Evolutionary conservation across 768 basidiomycete species (phyloP), one percentile per base, ranked within the genome.

Genomic region (Amanita exitialis): DNA sequence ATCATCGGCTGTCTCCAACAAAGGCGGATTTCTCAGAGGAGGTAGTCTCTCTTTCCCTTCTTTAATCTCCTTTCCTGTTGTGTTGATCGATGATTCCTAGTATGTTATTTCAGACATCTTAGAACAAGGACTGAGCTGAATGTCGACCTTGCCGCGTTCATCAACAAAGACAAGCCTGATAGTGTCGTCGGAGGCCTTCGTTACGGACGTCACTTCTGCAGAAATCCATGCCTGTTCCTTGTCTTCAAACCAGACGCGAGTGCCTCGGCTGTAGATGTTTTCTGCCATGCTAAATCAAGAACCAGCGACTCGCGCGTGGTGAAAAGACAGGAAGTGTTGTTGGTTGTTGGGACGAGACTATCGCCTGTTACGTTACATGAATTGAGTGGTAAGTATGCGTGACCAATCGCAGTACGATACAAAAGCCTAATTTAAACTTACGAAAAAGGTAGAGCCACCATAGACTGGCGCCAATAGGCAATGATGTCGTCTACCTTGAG

Each of bases 1-100:
- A 75, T 99, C 96, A 69, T 99, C 96, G 27, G 93, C 91, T 15
- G 90, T 91, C 72, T 99, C 96, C 54, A 99, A 74, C 47, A 97
- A 70, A 30, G 95, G 96, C 28, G 96, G 96, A 69, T 99, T 98
- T 57, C 94, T 86, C 61, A 99, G 71, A 38, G 94, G 96, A 39
- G 96, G 96, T 6, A 97, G 76, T 46, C 77, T 80, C 57, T 82
- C 82, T 60, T 83, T 83, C 42, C 81, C 82, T 62, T 86, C 84
- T 62, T 80, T 86, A 64, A 93, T 86, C 54, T 85, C 81, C 64
- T 83, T 83, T 37, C 77, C 78, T 10, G 85, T 87, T 7, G 92
- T 91, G 56, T 83, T 83, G 45, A 94, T 75, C 34, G 74, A 69
- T 45, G 80, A 79, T 77, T 92, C 90, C 91, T 93, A 60, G 27